These are phyloP conservation scores for Bipolaris victoriae DNA, from an alignment of 2,329 filamentous ascomycete genomes.

Conservation along the genomic window DNA sequence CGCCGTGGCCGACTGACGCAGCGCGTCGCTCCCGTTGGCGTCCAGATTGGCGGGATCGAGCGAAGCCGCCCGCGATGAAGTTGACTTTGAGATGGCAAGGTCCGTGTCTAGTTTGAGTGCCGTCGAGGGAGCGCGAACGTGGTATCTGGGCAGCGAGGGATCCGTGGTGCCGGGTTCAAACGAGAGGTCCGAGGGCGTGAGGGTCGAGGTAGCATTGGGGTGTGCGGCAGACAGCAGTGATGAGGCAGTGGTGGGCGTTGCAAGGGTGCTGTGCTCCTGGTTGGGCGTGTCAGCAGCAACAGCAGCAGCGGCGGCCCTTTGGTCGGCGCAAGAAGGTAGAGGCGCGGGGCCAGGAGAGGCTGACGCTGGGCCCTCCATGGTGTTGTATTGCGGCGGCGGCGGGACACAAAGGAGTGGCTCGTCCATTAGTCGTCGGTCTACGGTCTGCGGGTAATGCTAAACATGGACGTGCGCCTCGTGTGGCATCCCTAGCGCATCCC, in stretches of 20 bases:
- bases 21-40: slow-evolving; percentile 35
- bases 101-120: slow-evolving; percentile 38
- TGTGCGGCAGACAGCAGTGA: slow-evolving; percentile 20
- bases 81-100: slow-evolving; percentile 38
- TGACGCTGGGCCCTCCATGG: slow-evolving; percentile 40
- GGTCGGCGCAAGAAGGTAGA: slow-evolving; percentile 21
- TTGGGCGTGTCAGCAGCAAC: slow-evolving; percentile 19
- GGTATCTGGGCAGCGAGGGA: slow-evolving; percentile 29
- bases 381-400: slow-evolving; percentile 40
- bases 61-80: slow-evolving; percentile 21
- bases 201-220: slow-evolving; percentile 30
- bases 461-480: slow-evolving; percentile 23
- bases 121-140: slow-evolving; percentile 34
- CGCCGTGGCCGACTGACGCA: slow-evolving; percentile 45
- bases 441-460: slow-evolving; percentile 21
- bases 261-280: slow-evolving; percentile 6
- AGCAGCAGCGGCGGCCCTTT: slow-evolving; percentile 20
- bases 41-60: slow-evolving; percentile 42
- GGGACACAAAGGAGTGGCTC: slow-evolving; percentile 23
- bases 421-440: slow-evolving; percentile 22
- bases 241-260: slow-evolving; percentile 11
- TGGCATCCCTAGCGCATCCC: slow-evolving; percentile 19
- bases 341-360: slow-evolving; percentile 30
- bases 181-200: slow-evolving; percentile 34
- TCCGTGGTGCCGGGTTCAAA: slow-evolving; percentile 14